Evolutionary conservation across 1,139 yeast species (phyloP).

Genomic region (Geotrichum phurueaensis): DNA sequence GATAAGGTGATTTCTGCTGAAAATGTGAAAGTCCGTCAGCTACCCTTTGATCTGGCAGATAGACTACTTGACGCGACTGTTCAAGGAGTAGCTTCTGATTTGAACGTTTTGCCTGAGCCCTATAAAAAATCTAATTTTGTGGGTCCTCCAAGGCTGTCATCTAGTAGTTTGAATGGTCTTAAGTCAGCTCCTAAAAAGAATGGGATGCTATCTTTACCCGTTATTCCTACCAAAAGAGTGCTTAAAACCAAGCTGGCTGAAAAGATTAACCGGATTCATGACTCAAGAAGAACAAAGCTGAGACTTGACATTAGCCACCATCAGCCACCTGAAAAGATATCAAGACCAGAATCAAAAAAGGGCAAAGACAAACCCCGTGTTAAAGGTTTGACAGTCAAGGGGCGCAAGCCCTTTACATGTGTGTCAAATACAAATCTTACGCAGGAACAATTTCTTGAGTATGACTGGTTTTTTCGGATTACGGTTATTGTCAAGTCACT

Average conservation of each 20-base stretch:
- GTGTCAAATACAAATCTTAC: background rate
- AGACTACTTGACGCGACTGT: background rate
- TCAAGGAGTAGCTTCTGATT: background rate
- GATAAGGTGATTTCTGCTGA: background rate
- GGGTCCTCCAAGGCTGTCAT: background rate
- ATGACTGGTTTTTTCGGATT: conserved; percentile 47
- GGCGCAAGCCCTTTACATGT: background rate
- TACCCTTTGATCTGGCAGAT: background rate
- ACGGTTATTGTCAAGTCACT: conserved; percentile 58
- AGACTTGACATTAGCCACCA: background rate
- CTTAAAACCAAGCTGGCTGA: background rate
- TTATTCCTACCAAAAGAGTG: background rate
- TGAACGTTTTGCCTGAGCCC: background rate
- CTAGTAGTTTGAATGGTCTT: background rate
- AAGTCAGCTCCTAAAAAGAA: background rate
- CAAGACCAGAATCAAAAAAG: background rate
- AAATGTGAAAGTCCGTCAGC: background rate
- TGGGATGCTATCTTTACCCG: background rate
- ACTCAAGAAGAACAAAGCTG: background rate
- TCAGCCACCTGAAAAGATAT: background rate
- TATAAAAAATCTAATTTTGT: background rate
- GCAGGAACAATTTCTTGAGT: background rate
- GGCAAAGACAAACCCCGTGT: background rate
- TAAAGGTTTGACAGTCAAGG: background rate
- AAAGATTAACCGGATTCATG: background rate